Evolutionary conservation across 164 flowering plant genomes (phyloP), one percentile per base, ranked within the genome.

Genomic region (Aristolochia fimbriata): DNA sequence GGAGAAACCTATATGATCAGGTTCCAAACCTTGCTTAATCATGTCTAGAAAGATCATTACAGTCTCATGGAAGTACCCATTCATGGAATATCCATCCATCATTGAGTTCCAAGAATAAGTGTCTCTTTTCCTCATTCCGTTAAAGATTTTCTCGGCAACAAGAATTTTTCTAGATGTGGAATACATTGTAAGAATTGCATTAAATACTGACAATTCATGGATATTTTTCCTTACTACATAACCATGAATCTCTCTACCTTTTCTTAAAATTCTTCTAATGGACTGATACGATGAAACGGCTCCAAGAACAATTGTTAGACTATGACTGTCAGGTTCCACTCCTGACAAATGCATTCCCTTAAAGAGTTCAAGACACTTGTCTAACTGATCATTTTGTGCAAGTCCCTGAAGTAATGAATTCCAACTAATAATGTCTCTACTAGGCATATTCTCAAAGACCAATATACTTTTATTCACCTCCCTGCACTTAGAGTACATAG

Each of bases 51-150:
- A 75, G 45, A 69, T 49, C 33, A 41, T 52, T 33, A 65, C 33
- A 31, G 64, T 51, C n/a, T 63, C 63, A 19, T 61, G 59, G 17
- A 47, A 46, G 20, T 54, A 19, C 8, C 62, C 73, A 60, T 66
- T 75, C 15, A 62, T 58, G n/a, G 75, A 71, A 69, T 66, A 66
- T 20, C 69, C 75, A 63, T 71, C 78, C 75, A 75, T 71, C 71
- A 75, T 71, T 14, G 73, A 70, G 50, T 74, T 74, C 70, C 78
- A 74, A 12, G 75, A 65, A 53, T 65, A 74, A 19, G 69, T 56
- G 66, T 74, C 78, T 67, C 51, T 68, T 37, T 53, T 58, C 15
- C 31, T 50, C 61, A 74, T 47, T 11, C 49, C 50, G 23, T 47
- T 24, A 33, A 74, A 74, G 60, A 74, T 53, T 30, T 58, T 71